Conservation (phyloP, 148 eudicot genomes). For the Rhododendron williamsianum region DNA sequence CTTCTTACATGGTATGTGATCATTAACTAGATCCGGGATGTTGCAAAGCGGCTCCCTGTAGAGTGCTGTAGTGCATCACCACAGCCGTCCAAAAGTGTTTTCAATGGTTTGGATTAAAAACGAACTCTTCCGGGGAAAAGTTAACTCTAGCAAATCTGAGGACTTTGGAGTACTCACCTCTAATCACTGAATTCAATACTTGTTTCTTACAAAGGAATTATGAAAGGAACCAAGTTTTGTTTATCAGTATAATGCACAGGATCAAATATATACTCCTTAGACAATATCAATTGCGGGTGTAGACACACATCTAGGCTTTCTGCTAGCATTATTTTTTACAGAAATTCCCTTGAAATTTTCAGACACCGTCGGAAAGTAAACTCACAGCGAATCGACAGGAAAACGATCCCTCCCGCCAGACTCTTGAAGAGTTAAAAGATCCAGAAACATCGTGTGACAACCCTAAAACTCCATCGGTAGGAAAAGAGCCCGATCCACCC, state of each 20-base stretch:
- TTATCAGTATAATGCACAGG: neutral
- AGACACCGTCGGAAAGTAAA: slow-evolving; percentile 31
- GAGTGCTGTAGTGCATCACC: no score
- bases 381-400: slow-evolving; percentile 20
- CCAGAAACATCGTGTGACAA: slow-evolving; percentile 23
- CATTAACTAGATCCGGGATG: neutral
- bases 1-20: neutral
- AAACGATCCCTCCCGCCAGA: neutral
- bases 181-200: neutral
- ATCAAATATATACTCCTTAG: no score
- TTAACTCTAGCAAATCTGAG: no score
- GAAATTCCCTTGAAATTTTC: slow-evolving; percentile 6
- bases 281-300: neutral
- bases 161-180: neutral
- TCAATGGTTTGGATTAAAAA: no score
- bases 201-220: neutral
- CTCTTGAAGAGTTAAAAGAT: neutral
- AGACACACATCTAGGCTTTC: neutral
- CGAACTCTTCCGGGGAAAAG: no score
- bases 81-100: no score
- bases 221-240: neutral
- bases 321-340: neutral
- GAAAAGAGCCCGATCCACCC: slow-evolving; percentile 8
- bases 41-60: no score
- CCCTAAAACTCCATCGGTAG: slow-evolving; percentile 14